A percentile compares a stretch with the other conserved stretches of the same genome.
Conservation (phyloP, 129 eudicot species). For the Arctium lappa region DNA sequence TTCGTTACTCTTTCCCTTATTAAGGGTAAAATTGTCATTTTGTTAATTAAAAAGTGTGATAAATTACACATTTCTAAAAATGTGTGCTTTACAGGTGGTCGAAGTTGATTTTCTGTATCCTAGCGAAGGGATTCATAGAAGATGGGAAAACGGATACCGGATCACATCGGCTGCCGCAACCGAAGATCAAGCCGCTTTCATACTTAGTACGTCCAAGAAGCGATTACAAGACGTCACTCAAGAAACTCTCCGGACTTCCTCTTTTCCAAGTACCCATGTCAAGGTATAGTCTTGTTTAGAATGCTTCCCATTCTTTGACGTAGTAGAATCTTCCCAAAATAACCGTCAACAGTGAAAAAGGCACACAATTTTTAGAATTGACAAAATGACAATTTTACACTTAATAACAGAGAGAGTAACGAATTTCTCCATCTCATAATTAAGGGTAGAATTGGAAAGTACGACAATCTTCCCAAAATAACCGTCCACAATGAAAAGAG, state of each 20-base stretch:
- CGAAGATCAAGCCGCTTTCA: constrained; percentile 70
- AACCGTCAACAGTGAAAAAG: background rate
- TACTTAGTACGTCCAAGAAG: constrained; percentile 59
- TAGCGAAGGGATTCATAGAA: constrained; percentile 80
- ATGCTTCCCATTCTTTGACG: background rate
- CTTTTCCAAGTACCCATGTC: constrained; percentile 73
- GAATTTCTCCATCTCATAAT: no score
- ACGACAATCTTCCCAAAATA: background rate
- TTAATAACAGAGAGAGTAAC: background rate
- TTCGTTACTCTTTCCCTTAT: no score
- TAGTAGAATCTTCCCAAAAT: background rate
- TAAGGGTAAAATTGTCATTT: background rate
- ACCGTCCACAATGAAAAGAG: background rate
- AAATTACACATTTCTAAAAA: background rate
- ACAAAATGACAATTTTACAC: background rate
- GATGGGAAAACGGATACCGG: constrained; percentile 80
- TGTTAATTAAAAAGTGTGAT: no score
- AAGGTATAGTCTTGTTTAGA: constrained; percentile 38
- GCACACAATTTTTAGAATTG: background rate
- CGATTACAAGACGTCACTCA: constrained; percentile 59
- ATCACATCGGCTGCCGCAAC: constrained; percentile 82
- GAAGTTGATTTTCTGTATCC: constrained; percentile 84
- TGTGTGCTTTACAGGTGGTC: constrained; percentile 44
- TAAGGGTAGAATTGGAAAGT: background rate
- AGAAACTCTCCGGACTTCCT: constrained; percentile 76